Evolutionary conservation across 805 yeast species (phyloP).

Genomic region (Huiozyma sinensis): DNA sequence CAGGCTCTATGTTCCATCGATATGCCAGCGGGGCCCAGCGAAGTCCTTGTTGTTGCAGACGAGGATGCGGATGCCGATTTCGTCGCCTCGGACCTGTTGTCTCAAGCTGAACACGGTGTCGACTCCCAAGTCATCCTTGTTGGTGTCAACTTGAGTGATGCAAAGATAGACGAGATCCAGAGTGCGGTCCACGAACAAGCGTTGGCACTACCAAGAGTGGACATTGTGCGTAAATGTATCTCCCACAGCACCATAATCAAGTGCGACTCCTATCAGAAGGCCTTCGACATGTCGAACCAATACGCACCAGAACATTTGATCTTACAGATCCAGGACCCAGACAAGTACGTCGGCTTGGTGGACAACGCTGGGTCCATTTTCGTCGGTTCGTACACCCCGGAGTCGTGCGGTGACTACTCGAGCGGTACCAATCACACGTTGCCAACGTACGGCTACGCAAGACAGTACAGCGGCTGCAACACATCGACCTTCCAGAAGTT

Average conservation of each 20-base stretch:
- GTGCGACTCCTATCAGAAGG: slow-evolving; percentile 64
- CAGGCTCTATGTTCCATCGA: slow-evolving; percentile 92
- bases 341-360: slow-evolving; percentile 56
- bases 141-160: slow-evolving; percentile 59
- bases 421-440: slow-evolving; percentile 97
- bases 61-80: slow-evolving; percentile 81
- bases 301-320: slow-evolving; percentile 98
- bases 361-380: slow-evolving; percentile 94
- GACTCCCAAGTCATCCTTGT: slow-evolving; percentile 94
- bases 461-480: slow-evolving; percentile 95
- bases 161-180: slow-evolving; percentile 59
- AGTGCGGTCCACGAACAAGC: slow-evolving; percentile 83
- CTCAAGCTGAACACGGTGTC: slow-evolving; percentile 98
- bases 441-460: slow-evolving; percentile 97
- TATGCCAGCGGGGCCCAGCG: slow-evolving; percentile 99
- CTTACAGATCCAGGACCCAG: slow-evolving; percentile 76
- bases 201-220: slow-evolving; percentile 73
- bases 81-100: slow-evolving; percentile 90
- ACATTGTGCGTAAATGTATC: slow-evolving; percentile 84
- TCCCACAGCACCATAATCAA: slow-evolving; percentile 77
- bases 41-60: slow-evolving; percentile 93
- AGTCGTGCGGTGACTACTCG: slow-evolving; percentile 96
- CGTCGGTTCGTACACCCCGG: slow-evolving; percentile 94
- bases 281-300: slow-evolving; percentile 74
- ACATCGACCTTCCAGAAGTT: slow-evolving; percentile 92